phyloP scores from a whole-genome alignment of 768 basidiomycete species.

The Scleroderma citrinum region DNA sequence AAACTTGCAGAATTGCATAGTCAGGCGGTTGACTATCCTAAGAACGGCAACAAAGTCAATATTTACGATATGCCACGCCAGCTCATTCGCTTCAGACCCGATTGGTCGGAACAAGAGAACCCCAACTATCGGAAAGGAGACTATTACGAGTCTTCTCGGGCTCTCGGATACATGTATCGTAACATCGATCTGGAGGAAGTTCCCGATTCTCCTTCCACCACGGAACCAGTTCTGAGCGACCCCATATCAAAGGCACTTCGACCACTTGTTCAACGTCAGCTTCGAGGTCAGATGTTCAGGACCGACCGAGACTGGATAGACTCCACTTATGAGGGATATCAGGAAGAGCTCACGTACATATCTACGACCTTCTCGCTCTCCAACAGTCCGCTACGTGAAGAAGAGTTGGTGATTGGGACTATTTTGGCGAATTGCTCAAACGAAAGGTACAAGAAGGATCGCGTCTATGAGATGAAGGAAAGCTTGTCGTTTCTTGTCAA shows the following conservation, averaged over 20 bases:
- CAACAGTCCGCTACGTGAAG: constrained; percentile 54
- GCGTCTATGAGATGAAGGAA: constrained; percentile 57
- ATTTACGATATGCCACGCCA: constrained; percentile 45
- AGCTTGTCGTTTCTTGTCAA: constrained; percentile 48
- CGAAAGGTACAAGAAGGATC: constrained; percentile 50
- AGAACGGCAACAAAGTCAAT: constrained; percentile 64
- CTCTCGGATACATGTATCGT: constrained; percentile 69
- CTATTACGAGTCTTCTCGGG: constrained; percentile 66
- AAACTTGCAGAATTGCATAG: constrained; percentile 51
- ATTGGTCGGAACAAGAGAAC: constrained; percentile 68
- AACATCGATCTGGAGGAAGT: constrained; percentile 42
- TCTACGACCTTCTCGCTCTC: constrained; percentile 63
- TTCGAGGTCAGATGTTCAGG: constrained; percentile 3
- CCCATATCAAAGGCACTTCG: constrained; percentile 19
- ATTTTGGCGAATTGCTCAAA: constrained; percentile 69
- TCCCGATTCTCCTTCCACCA: constrained; percentile 10
- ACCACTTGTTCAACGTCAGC: constrained; percentile 17
- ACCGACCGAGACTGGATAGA: constrained; percentile 12
- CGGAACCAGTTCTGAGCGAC: constrained; percentile 25
- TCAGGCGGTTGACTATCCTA: constrained; percentile 76
- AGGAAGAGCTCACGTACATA: constrained; percentile 65
- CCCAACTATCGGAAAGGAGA: constrained; percentile 48
- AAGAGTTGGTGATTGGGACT: constrained; percentile 69
- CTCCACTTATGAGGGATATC: constrained; percentile 47
- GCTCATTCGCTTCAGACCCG: constrained; percentile 66